These are phyloP conservation scores for Colletotrichum sp. DNA, from an alignment of 2,329 filamentous ascomycete genomes.

Conservation along the genomic window DNA sequence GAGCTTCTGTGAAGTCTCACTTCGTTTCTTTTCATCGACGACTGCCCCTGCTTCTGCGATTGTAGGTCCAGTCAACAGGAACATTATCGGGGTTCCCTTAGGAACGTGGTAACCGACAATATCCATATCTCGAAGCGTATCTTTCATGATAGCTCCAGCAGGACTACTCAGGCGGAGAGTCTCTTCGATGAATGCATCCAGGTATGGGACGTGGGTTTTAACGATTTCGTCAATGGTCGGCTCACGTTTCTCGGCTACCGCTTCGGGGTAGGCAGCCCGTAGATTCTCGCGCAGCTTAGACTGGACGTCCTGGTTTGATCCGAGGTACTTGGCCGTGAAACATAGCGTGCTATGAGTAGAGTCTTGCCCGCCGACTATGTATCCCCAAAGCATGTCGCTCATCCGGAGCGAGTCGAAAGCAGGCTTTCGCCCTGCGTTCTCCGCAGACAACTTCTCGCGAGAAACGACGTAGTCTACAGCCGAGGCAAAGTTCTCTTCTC, in stretches of 20 bases:
- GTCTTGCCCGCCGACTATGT: conserved; percentile 30
- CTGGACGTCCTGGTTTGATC: conserved; percentile 16
- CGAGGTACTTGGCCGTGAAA: conserved; percentile 31
- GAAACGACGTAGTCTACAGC: neutral
- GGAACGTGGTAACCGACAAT: neutral
- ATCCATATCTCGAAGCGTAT: neutral
- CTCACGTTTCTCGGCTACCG: neutral
- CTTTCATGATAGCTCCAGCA: conserved; percentile 2
- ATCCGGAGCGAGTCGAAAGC: neutral
- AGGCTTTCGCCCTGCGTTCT: neutral
- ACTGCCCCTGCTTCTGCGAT: neutral
- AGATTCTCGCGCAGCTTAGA: neutral
- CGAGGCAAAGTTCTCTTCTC: neutral
- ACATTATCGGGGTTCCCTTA: neutral
- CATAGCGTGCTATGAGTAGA: conserved; percentile 26
- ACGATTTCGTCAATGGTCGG: neutral
- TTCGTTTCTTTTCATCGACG: neutral
- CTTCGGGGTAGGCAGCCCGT: neutral
- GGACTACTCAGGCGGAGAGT: conserved; percentile 25
- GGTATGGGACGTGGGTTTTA: neutral
- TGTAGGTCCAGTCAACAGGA: neutral
- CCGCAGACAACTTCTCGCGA: neutral
- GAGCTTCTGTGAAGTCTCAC: neutral
- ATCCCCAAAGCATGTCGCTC: conserved; percentile 21
- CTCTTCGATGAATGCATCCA: conserved; percentile 31